Conservation (phyloP, 495 filamentous ascomycete species). For the Neurospora cerealis region DNA sequence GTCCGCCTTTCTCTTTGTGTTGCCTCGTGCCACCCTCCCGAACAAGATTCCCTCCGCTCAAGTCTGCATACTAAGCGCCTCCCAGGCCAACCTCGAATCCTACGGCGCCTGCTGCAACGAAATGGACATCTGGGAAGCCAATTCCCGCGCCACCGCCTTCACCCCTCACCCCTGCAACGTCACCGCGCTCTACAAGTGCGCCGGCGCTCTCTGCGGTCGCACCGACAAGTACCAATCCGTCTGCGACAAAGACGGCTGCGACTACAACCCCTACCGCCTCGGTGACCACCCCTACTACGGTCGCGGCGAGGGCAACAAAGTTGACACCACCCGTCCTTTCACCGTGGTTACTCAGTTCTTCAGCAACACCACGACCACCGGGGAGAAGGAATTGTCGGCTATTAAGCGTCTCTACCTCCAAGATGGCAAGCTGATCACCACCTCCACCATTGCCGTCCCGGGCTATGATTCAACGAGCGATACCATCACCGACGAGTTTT, state of each 20-base stretch:
- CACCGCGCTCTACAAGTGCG: constrained; percentile 39
- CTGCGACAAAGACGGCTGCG: constrained; percentile 59
- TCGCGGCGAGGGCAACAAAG: constrained; percentile 12
- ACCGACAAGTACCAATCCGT: constrained; percentile 35
- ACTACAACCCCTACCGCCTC: constrained; percentile 55
- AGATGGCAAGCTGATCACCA: constrained; percentile 36
- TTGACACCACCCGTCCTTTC: constrained; percentile 28
- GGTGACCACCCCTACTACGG: constrained; percentile 46
- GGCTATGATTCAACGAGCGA: constrained; percentile 20
- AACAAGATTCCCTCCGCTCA: too few species aligned
- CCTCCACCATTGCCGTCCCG: constrained; percentile 2
- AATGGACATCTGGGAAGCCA: constrained; percentile 61
- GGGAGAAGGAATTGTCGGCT: constrained; percentile 35
- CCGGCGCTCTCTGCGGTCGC: constrained; percentile 37
- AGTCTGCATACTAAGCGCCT: background rate
- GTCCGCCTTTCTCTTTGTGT: background rate
- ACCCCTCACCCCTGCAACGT: constrained; percentile 51
- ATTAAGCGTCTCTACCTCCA: constrained; percentile 57
- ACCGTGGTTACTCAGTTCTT: constrained; percentile 60
- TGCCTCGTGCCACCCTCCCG: too few species aligned
- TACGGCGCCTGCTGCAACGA: constrained; percentile 51
- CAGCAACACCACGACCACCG: constrained; percentile 25
- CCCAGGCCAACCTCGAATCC: constrained; percentile 38
- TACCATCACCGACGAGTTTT: constrained; percentile 48
- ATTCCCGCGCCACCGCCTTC: constrained; percentile 42